Conservation (phyloP, 768 basidiomycete genomes). For the Kwoniella dejecticola region DNA sequence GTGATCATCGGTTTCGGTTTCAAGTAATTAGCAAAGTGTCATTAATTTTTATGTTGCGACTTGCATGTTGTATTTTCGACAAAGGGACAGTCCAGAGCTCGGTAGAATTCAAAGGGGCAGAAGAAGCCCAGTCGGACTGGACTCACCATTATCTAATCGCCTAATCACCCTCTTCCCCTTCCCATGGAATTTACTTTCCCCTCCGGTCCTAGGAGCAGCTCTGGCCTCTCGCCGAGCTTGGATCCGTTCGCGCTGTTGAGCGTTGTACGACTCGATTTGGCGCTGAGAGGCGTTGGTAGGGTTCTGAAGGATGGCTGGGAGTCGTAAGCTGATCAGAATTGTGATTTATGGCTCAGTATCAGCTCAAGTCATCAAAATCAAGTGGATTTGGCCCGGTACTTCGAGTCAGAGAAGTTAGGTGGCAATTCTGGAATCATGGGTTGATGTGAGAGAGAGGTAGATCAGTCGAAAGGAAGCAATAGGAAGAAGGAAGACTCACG, state of each 20-base stretch:
- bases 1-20: not conserved
- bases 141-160: slow-evolving; percentile 53
- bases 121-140: no score
- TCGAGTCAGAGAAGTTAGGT: slow-evolving; percentile 14
- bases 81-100: no score
- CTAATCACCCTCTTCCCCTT: slow-evolving; percentile 48
- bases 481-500: slow-evolving; percentile 2
- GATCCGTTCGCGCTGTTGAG: slow-evolving; percentile 49
- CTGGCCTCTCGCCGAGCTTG: slow-evolving; percentile 34
- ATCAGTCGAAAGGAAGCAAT: no score
- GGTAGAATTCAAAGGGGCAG: no score
- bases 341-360: no score
- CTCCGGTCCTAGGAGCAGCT: slow-evolving; percentile 14
- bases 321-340: slow-evolving; percentile 48
- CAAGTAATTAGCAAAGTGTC: no score
- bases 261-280: slow-evolving; percentile 49
- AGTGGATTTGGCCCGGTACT: no score
- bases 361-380: no score
- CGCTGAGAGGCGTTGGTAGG: slow-evolving; percentile 33
- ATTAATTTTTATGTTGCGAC: no score
- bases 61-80: no score
- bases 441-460: no score
- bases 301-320: slow-evolving; percentile 54
- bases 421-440: slow-evolving; percentile 13
- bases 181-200: slow-evolving; percentile 20